Evolutionary conservation across 495 filamentous ascomycete genomes (phyloP), one percentile per base, ranked within the genome.

Genomic region (Aspergillus ellipticus): DNA sequence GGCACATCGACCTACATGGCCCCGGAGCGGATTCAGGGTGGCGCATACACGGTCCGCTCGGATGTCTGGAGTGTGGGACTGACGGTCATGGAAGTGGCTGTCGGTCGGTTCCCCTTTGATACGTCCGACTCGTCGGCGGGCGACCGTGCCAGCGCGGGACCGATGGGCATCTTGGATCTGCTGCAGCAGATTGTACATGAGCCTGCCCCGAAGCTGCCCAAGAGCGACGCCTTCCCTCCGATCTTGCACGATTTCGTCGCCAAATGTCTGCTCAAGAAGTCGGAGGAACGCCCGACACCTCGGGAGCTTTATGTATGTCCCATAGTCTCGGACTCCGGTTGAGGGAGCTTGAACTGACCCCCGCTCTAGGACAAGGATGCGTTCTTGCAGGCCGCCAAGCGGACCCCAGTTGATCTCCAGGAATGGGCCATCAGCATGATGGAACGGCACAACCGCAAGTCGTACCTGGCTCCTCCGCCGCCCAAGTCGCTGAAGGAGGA

Each of bases 1-100:
- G 94, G 94, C 22, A 98, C 94, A 6, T 96, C 92, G 5, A 98
- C 94, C 47, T 98, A 97, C 73, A 98, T 98, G 94, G 94, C 94
- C 0, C 94, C 94, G 0, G 94, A 98, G 72, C 86, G 94, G 66
- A 98, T 98, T 57, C 90, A 96, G 66, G 94, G 94, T 28, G 89
- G 92, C 50, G 89, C 90, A 57, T 98, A 98, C 71, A 96, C 93
- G 0, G 93, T 98, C 60, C 97, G 96, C 70, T 96, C 92, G 4
- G 94, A 98, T 62, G 94, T 98, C 3, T 98, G 94, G 94, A 96
- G 90, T 81, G 90, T 97, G 60, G 94, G 95, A n/a, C 74, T 98
- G 54, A 87, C 86, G 3, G 82, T 98, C 53, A 96, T 97, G 89
- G 95, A 98, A 72, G 71, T 98, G 58, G 94, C 94, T 13, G 96